Percentiles rank a stretch among this genome's conserved stretches.
phyloP scores from a whole-genome alignment of 805 yeast genomes.

The Pichia phayaonensis region DNA sequence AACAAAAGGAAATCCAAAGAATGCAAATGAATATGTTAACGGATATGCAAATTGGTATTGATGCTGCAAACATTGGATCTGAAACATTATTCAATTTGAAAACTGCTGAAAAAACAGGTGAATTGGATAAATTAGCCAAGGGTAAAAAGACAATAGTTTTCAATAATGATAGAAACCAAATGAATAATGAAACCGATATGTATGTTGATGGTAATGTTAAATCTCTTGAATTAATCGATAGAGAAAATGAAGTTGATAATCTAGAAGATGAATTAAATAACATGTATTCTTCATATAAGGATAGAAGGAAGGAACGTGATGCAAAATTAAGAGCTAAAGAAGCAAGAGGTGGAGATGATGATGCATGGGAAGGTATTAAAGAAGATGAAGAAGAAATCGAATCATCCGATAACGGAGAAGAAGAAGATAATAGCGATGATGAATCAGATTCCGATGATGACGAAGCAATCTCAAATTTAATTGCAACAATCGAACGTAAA shows the following conservation, averaged over 20 bases:
- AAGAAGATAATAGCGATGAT: slow-evolving; percentile 36
- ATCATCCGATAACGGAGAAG: slow-evolving; percentile 24
- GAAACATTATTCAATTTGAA: slow-evolving; percentile 77
- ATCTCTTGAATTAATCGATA: slow-evolving; percentile 14
- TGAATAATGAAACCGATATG: slow-evolving; percentile 40
- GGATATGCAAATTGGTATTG: slow-evolving; percentile 87
- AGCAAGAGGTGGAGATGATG: slow-evolving; percentile 70
- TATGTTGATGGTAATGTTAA: slow-evolving; percentile 18
- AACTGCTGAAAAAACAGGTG: slow-evolving; percentile 83
- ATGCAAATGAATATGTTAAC: slow-evolving; percentile 96
- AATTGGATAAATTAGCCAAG: slow-evolving; percentile 58
- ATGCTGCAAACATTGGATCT: slow-evolving; percentile 75
- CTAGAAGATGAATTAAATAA: slow-evolving; percentile 76
- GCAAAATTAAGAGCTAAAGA: slow-evolving; percentile 62
- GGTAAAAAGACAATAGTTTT: slow-evolving; percentile 69
- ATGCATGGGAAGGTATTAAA: slow-evolving; percentile 66
- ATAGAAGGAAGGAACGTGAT: slow-evolving; percentile 57
- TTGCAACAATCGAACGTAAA: slow-evolving; percentile 44
- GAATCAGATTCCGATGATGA: slow-evolving; percentile 60
- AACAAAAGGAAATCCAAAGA: slow-evolving; percentile 81
- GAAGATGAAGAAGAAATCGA: slow-evolving; percentile 35
- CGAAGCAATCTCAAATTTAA: slow-evolving; percentile 54
- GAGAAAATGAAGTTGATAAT: slow-evolving; percentile 51
- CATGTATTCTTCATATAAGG: slow-evolving; percentile 71
- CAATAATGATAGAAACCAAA: slow-evolving; percentile 34